phyloP scores from a whole-genome alignment of 169 alveolate species.

The Plasmodium reichenowi region DNA sequence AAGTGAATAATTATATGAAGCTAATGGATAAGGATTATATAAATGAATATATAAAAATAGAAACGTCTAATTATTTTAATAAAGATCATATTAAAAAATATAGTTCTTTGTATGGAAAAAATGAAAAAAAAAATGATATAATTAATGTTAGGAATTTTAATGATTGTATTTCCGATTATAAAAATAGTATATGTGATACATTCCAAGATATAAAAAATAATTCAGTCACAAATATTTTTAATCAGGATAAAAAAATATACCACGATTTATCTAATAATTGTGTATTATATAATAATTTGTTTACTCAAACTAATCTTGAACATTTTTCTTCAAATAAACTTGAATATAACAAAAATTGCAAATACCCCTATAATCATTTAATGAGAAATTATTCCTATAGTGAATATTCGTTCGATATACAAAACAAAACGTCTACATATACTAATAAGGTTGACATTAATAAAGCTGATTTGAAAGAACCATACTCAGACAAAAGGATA shows the following conservation, averaged over 20 bases:
- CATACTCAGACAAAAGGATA: too few relatives aligned
- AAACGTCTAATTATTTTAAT: too few relatives aligned
- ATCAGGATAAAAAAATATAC: neutral
- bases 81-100: too few relatives aligned
- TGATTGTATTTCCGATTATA: conserved; percentile 5
- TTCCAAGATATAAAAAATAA: neutral
- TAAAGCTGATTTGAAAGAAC: neutral
- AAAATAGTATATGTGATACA: neutral
- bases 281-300: conserved; percentile 5
- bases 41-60: too few relatives aligned
- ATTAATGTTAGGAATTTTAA: neutral
- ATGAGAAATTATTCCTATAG: neutral
- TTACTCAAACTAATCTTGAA: conserved; percentile 5
- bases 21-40: too few relatives aligned
- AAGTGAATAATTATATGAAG: too few relatives aligned
- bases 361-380: neutral
- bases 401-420: neutral
- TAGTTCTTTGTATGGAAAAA: neutral
- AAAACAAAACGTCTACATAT: neutral
- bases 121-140: conserved; percentile 28
- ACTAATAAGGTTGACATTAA: neutral
- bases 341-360: conserved; percentile 15
- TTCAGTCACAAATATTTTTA: neutral
- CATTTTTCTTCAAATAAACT: conserved; percentile 46
- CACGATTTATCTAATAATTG: neutral